A percentile compares a stretch with the other conserved stretches of the same genome.
Evolutionary conservation across 768 basidiomycete species (phyloP).

Genomic region (Hortiboletus campestris): DNA sequence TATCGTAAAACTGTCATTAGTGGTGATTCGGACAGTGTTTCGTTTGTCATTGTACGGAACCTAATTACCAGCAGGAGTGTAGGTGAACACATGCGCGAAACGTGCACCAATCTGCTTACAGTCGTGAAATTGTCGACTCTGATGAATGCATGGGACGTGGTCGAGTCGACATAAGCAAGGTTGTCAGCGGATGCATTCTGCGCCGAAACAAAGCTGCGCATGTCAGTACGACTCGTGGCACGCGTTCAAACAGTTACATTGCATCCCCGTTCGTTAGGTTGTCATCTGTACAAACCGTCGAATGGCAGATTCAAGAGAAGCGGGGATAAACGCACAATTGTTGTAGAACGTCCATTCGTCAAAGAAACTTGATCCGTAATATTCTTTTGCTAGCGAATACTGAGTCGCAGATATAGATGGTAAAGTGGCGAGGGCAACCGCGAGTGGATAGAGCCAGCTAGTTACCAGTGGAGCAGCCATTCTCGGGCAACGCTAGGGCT

Average conservation of each 20-base stretch:
- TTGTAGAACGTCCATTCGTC: slow-evolving; percentile 67
- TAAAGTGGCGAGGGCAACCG: slow-evolving; percentile 3
- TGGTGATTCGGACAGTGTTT: slow-evolving; percentile 64
- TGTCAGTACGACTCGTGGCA: neutral
- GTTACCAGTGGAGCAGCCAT: slow-evolving; percentile 8
- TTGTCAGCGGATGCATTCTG: slow-evolving; percentile 42
- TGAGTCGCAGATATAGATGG: slow-evolving; percentile 27
- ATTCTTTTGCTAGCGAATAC: slow-evolving; percentile 56
- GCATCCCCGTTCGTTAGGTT: slow-evolving; percentile 69
- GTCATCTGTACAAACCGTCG: slow-evolving; percentile 44
- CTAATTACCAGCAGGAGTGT: slow-evolving; percentile 6
- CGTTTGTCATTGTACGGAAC: slow-evolving; percentile 51
- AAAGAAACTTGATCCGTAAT: slow-evolving; percentile 62
- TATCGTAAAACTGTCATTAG: slow-evolving; percentile 51
- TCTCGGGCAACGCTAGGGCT: neutral
- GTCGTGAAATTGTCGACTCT: slow-evolving; percentile 68
- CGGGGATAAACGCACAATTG: slow-evolving; percentile 40
- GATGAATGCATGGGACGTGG: slow-evolving; percentile 72
- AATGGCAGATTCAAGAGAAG: neutral
- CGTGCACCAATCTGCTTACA: slow-evolving; percentile 29
- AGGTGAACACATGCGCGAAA: neutral
- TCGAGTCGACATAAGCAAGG: slow-evolving; percentile 60
- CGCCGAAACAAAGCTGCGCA: slow-evolving; percentile 46
- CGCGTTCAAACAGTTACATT: slow-evolving; percentile 34
- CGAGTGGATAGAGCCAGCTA: slow-evolving; percentile 4